These are phyloP conservation scores for Tothia fuscella DNA, from an alignment of 2,329 filamentous ascomycete species.

Conservation along the genomic window DNA sequence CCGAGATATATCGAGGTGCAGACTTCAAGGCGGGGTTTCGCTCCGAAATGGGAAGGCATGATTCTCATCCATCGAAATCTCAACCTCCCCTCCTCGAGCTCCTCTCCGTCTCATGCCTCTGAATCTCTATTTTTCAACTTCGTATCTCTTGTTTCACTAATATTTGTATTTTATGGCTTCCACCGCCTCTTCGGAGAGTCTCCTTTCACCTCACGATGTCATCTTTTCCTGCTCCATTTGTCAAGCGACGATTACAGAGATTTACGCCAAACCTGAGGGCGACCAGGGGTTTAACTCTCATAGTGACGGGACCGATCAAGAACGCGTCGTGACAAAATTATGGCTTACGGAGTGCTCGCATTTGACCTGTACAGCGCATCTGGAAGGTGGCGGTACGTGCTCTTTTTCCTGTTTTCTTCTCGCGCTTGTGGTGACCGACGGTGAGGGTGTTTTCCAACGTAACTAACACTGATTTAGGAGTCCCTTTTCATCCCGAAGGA, in stretches of 20 bases:
- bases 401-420: background rate
- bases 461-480: constrained; percentile 21
- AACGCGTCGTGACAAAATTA: constrained; percentile 19
- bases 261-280: constrained; percentile 29
- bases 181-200: constrained; percentile 1
- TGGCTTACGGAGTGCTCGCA: constrained; percentile 39
- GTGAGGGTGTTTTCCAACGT: too few species aligned
- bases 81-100: too few species aligned
- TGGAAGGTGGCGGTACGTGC: constrained; percentile 35
- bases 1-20: too few species aligned
- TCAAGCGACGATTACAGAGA: constrained; percentile 31
- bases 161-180: too few species aligned
- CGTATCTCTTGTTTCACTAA: too few species aligned
- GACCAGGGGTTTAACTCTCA: constrained; percentile 25
- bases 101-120: too few species aligned
- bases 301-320: constrained; percentile 14
- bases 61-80: too few species aligned
- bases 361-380: constrained; percentile 35
- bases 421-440: too few species aligned
- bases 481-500: constrained; percentile 32
- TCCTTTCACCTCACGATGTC: constrained; percentile 24
- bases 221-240: constrained; percentile 39
- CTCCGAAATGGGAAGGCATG: too few species aligned
- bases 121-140: too few species aligned
- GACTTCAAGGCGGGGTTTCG: too few species aligned